Conservation (phyloP, 164 flowering plant genomes). For the Akebia trifoliata region DNA sequence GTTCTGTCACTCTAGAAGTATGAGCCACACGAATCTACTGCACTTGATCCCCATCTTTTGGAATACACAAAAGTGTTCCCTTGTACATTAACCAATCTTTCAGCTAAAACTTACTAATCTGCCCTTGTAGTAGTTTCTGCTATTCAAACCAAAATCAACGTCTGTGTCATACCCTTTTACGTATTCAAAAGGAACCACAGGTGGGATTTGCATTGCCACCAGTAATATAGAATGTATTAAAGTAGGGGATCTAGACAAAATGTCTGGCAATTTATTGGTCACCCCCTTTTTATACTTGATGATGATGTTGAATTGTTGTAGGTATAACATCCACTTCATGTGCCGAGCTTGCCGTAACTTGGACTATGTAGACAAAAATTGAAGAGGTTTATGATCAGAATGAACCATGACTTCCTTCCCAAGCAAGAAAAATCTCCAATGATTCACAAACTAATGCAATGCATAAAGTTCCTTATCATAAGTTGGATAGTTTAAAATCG, state of each 20-base stretch:
- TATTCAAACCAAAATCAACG: too few species aligned
- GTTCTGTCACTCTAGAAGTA: too few species aligned
- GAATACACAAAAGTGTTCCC: too few species aligned
- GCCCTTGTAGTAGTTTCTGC: too few species aligned
- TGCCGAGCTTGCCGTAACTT: constrained; percentile 1
- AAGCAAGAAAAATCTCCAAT: background rate
- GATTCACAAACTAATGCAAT: background rate
- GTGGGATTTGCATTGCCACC: too few species aligned
- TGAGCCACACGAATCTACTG: too few species aligned
- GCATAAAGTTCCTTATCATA: constrained; percentile 1
- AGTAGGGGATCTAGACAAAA: background rate
- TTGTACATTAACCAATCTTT: too few species aligned
- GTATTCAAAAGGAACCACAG: too few species aligned
- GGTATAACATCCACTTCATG: constrained; percentile 7
- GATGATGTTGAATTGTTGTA: background rate
- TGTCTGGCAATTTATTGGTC: background rate
- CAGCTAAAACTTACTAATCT: too few species aligned
- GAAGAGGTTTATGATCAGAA: background rate
- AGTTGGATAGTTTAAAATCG: background rate
- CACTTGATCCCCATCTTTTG: too few species aligned
- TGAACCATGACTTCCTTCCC: constrained; percentile 1
- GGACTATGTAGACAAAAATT: background rate
- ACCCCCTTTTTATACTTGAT: background rate
- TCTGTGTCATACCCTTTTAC: too few species aligned
- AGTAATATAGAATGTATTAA: too few species aligned